Evolutionary conservation across 441 rosid species (phyloP).

Genomic region (Sinapis alba): DNA sequence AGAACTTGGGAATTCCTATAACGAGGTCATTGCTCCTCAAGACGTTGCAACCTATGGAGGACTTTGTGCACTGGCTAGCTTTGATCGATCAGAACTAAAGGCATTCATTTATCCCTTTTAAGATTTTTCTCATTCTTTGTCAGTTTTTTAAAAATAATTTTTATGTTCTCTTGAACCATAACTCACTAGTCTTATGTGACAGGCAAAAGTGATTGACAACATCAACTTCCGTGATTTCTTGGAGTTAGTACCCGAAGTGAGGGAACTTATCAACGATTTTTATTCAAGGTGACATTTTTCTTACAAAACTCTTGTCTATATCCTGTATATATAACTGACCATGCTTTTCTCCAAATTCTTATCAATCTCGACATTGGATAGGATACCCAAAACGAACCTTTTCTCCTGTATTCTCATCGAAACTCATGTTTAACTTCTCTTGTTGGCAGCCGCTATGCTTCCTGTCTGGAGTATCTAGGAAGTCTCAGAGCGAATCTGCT

Average conservation of each 20-base stretch:
- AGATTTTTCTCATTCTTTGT: not conserved
- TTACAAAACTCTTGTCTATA: not conserved
- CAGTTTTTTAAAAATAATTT: not conserved
- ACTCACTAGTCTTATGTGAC: slow-evolving; percentile 39
- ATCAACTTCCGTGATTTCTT: slow-evolving; percentile 86
- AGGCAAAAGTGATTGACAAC: slow-evolving; percentile 95
- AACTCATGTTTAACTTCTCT: not conserved
- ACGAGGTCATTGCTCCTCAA: slow-evolving; percentile 95
- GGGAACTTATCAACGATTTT: slow-evolving; percentile 95
- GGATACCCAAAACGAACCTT: not conserved
- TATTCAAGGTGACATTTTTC: slow-evolving; percentile 71
- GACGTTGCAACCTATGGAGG: slow-evolving; percentile 99
- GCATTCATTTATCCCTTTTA: slow-evolving; percentile 47
- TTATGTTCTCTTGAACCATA: slow-evolving; percentile 14
- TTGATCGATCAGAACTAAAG: slow-evolving; percentile 91
- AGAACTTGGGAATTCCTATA: slow-evolving; percentile 81
- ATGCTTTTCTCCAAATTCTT: not conserved
- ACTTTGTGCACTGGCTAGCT: slow-evolving; percentile 97
- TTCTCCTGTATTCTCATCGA: not conserved
- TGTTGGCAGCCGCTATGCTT: slow-evolving; percentile 82
- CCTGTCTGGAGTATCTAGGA: slow-evolving; percentile 88
- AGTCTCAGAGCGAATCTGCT: slow-evolving; percentile 82
- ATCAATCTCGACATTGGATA: not conserved
- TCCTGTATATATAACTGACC: not conserved
- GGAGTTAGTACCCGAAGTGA: slow-evolving; percentile 97